A percentile compares a stretch with the other conserved stretches of the same genome.
Conservation (phyloP, 495 filamentous ascomycete genomes). For the Xylaria longipes region DNA sequence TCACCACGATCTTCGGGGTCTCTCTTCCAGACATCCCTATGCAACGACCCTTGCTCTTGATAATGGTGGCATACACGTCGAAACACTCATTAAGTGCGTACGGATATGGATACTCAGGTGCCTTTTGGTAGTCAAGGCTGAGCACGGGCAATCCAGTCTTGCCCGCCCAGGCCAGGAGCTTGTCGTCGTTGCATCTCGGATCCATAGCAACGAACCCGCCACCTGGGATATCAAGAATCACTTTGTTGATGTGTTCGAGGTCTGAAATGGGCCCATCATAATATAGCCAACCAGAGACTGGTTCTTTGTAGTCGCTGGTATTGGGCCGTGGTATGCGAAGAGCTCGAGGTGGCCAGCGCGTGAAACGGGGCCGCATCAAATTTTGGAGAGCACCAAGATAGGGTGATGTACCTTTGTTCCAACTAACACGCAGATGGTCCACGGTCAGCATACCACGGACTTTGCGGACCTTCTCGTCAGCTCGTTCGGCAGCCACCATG, state of each 20-base stretch:
- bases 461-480: conserved; percentile 96
- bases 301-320: conserved; percentile 79
- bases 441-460: conserved; percentile 85
- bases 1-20: conserved; percentile 77
- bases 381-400: conserved; percentile 74
- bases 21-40: conserved; percentile 78
- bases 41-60: conserved; percentile 77
- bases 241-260: conserved; percentile 73
- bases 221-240: conserved; percentile 92
- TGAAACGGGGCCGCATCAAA: conserved; percentile 78
- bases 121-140: conserved; percentile 92
- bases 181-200: conserved; percentile 89
- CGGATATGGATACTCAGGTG: conserved; percentile 93
- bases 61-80: conserved; percentile 86
- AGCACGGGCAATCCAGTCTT: conserved; percentile 83
- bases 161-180: conserved; percentile 86
- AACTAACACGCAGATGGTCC: conserved; percentile 90
- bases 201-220: conserved; percentile 97
- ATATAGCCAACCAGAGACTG: conserved; percentile 89
- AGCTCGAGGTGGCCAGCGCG: conserved; percentile 76
- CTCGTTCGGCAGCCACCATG: conserved; percentile 88
- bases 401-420: conserved; percentile 91
- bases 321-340: conserved; percentile 83
- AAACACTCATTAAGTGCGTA: conserved; percentile 96
- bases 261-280: conserved; percentile 86